Evolutionary conservation across 305 asterid genomes (phyloP), one percentile per base, ranked within the genome.

Genomic region (Vinca major): DNA sequence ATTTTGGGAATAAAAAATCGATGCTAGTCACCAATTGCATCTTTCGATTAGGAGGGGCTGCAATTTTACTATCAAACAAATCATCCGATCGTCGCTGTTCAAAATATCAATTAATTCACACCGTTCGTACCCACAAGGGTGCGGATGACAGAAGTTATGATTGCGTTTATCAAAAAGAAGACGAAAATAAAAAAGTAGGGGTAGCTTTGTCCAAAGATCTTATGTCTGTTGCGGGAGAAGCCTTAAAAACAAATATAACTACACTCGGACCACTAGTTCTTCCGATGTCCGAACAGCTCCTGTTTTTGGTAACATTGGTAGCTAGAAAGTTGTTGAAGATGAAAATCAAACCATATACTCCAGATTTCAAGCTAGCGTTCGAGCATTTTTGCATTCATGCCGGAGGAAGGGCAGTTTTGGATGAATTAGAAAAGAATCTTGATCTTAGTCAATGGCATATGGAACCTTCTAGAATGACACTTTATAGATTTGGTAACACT

Each of bases 381-480:
- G 95, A 89, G 78, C 92, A 89, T 65, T 87, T 87, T 37, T 89
- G 96, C 73, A 83, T 89, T 47, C 96, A 89, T 43, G 89, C 96
- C 0, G 95, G 96, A 0, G 96, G 95, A 2, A 80, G 89, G 36
- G 90, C 90, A 0, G 95, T 89, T 65, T 49, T 89, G 69, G 95
- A 89, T 50, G 91, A 85, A 62, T 33, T 88, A 2, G 93, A 90
- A 73, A 86, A 86, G 83, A 88, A 88, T 62, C 93, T 90, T 5
- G 83, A 80, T n/a, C 75, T 90, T 8, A 74, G 71, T 4, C 71
- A 75, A 49, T 82, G 91, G 93, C 86, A 88, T 13, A 85, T 90
- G 93, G 96, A 90, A 33, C 93, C 95, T 14, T 90, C 96, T 6
- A 82, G 96, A 69, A 89, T 88, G 96, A 89, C 95, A 0, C 81